Evolutionary conservation across 1,284 basidiomycete genomes (phyloP), one percentile per base, ranked within the genome.

Genomic region (Ganoderma sinense): DNA sequence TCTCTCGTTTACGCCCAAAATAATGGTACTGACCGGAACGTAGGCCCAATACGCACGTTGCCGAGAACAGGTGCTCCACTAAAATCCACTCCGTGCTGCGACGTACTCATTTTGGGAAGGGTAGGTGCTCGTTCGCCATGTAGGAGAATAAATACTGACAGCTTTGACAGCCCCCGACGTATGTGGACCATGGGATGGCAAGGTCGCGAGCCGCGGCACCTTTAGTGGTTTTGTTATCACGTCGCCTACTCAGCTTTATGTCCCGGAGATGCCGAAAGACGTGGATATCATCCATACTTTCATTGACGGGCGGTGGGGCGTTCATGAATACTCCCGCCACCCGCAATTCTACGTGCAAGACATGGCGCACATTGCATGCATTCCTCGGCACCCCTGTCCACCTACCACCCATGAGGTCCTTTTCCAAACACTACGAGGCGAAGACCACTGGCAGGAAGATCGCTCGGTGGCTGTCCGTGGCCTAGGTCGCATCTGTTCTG

Each of bases 271-370:
- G 23, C 48, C 48, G 3, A 36, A 16, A 20, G 56, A 58, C 16
- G 56, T 58, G 29, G 14, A 61, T 16, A 80, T 48, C 1, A 36
- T 64, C 26, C 7, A 48, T 82, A 11, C 75, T 14, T 0, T 76
- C 56, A 0, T 68, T 36, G 13, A 58, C 58, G 1, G 75, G 74
- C 53, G 73, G 62, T 2, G 79, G 78, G 2, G 59, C 1, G 11
- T 40, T 13, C n/a, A 61, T 16, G 59, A 61, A 10, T 61, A 61
- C 36, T 61, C 59, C 1, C 3, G 23, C 7, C 40, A 41, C 4
- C 59, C 59, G 2, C 59, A 61, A 14, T 36, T 11, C 14, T 41
- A 61, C 26, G 6, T 41, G 1, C 39, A 61, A n/a, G 40, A 41
- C 3, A 61, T 61, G 59, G 29, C 23, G 4, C 59, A 61, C 13